phyloP scores from a whole-genome alignment of 768 basidiomycete species.

The Omphalotus guepiniiformis region DNA sequence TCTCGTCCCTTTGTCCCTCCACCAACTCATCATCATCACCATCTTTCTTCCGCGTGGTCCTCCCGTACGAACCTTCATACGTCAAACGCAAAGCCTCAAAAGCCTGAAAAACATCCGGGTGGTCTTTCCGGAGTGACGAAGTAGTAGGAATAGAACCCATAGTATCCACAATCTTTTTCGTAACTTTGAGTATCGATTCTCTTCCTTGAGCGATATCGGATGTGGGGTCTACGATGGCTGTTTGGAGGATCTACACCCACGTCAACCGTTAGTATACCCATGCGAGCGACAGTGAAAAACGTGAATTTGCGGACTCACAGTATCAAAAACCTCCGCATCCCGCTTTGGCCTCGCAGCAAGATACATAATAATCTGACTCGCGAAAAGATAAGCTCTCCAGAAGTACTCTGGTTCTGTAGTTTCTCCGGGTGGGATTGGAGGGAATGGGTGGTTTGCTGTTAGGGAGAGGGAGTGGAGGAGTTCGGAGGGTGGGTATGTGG shows the following conservation, averaged over 20 bases:
- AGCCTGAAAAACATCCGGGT: conserved; percentile 5
- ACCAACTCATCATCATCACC: too few relatives aligned
- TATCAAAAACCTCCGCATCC: conserved; percentile 1
- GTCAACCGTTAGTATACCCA: too few relatives aligned
- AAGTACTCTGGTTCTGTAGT: conserved; percentile 3
- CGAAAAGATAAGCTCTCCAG: conserved; percentile 3
- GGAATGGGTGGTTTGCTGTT: too few relatives aligned
- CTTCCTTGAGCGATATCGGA: conserved; percentile 2
- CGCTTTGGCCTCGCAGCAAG: conserved; percentile 1
- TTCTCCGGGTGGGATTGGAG: too few relatives aligned
- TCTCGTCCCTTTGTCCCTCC: background rate
- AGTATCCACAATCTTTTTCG: background rate
- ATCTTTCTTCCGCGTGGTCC: background rate
- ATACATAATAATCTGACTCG: conserved; percentile 8
- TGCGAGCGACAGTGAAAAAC: too few relatives aligned
- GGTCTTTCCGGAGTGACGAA: background rate
- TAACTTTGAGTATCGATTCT: background rate
- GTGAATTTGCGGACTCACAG: background rate
- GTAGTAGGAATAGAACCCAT: background rate
- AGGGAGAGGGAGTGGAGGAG: too few relatives aligned
- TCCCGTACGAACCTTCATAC: background rate
- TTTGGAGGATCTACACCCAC: conserved; percentile 1
- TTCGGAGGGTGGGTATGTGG: too few relatives aligned
- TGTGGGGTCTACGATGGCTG: background rate
- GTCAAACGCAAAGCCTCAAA: background rate